Conservation (phyloP, 164 flowering plant genomes). For the Umbilicus rupestris region DNA sequence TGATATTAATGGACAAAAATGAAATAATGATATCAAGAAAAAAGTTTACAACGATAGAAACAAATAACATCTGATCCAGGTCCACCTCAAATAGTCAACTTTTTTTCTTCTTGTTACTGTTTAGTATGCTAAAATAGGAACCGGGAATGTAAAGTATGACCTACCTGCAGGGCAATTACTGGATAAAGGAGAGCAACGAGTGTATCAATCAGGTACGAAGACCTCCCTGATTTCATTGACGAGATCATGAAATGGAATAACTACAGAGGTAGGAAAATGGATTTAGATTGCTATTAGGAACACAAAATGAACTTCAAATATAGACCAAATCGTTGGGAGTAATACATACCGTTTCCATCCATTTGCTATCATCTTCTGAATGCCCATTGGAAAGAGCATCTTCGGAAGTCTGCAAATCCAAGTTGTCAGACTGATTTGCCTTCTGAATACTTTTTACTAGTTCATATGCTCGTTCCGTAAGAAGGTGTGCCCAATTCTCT, state of each 20-base stretch:
- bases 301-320: background rate
- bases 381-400: constrained; percentile 39
- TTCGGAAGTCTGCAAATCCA: constrained; percentile 24
- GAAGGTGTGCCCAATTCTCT: constrained; percentile 45
- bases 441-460: constrained; percentile 50
- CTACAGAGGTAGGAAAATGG: constrained; percentile 31
- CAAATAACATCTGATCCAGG: background rate
- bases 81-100: background rate
- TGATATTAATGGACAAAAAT: no score
- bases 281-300: constrained; percentile 2
- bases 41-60: no score
- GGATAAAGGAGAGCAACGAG: constrained; percentile 78
- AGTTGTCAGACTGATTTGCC: constrained; percentile 31
- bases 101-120: background rate
- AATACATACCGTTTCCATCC: constrained; percentile 92
- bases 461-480: constrained; percentile 54
- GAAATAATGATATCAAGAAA: no score
- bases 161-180: constrained; percentile 79
- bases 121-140: constrained; percentile 1
- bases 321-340: background rate
- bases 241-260: constrained; percentile 82
- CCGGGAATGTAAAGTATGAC: background rate
- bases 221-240: constrained; percentile 86
- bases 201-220: constrained; percentile 60
- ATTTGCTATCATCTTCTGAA: constrained; percentile 59